Evolutionary conservation across 176 grass and related monocot genomes (phyloP).

Genomic region (Tillandsia fasciculata): DNA sequence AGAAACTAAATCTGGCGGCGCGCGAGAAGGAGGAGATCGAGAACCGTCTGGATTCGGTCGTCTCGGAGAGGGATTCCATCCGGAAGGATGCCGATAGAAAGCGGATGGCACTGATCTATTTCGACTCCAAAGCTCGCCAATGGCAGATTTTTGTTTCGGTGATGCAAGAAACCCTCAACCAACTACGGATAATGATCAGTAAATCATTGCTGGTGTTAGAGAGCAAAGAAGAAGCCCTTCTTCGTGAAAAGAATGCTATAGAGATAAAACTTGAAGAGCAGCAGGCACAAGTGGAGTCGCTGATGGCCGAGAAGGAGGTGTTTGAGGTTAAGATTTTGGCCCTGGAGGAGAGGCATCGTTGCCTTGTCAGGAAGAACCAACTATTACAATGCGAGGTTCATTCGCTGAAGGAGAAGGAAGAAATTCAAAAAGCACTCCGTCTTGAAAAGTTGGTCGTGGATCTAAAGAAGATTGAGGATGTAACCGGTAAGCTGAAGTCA

Average conservation of each 20-base stretch:
- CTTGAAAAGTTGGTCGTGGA: conserved; percentile 2
- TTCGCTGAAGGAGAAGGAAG: conserved; percentile 19
- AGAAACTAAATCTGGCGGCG: neutral
- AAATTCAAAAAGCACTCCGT: conserved; percentile 6
- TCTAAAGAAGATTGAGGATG: neutral
- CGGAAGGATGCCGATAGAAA: neutral
- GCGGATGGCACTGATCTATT: neutral
- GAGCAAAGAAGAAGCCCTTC: conserved; percentile 12
- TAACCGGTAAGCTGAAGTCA: too few species aligned
- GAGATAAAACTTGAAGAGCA: conserved; percentile 25
- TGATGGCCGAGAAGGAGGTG: conserved; percentile 19
- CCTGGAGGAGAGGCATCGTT: conserved; percentile 9
- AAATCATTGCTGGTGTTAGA: conserved; percentile 16
- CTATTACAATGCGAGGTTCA: conserved; percentile 28
- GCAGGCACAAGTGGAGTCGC: conserved; percentile 29
- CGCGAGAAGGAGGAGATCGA: neutral
- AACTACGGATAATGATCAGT: conserved; percentile 7
- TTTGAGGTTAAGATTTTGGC: conserved; percentile 10
- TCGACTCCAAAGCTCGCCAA: conserved; percentile 4
- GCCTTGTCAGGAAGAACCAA: conserved; percentile 9
- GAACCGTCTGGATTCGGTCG: neutral
- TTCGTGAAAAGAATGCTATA: conserved; percentile 16
- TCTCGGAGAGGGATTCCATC: conserved; percentile 19
- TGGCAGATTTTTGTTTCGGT: conserved; percentile 25
- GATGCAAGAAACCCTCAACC: neutral